phyloP scores from a whole-genome alignment of 208 protist species.

The Leishmania gerbilli region DNA sequence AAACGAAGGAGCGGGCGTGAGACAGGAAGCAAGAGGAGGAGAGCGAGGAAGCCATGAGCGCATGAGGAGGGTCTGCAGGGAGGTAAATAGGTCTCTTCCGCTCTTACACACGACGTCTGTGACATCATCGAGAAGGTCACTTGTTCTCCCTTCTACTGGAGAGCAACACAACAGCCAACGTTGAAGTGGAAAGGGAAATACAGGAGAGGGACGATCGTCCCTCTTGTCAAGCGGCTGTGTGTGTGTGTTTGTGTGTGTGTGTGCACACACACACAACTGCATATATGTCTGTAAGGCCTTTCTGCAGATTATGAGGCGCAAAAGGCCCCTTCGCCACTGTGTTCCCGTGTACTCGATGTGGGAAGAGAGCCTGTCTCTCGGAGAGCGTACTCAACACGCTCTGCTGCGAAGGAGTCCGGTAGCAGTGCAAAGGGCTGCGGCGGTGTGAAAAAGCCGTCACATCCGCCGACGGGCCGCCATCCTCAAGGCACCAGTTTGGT shows the following conservation, averaged over 20 bases:
- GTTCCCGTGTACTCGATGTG: not conserved
- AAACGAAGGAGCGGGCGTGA: not conserved
- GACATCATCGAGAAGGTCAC: not conserved
- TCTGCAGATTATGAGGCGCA: not conserved
- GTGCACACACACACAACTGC: not conserved
- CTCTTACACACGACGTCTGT: not conserved
- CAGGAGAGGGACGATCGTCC: not conserved
- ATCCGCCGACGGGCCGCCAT: not conserved
- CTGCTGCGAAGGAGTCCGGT: not conserved
- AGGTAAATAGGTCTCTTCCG: not conserved
- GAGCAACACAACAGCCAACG: not conserved
- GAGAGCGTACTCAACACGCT: not conserved
- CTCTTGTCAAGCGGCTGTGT: not conserved
- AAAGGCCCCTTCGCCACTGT: not conserved
- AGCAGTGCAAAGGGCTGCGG: not conserved
- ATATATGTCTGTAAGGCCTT: not conserved
- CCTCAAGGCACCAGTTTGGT: not conserved
- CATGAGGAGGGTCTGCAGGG: not conserved
- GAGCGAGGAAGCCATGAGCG: not conserved
- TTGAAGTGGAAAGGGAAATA: not conserved
- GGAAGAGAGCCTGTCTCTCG: not conserved
- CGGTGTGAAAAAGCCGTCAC: not conserved
- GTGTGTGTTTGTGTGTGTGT: too few species aligned
- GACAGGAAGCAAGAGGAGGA: not conserved
- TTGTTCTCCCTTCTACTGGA: not conserved